Conservation (phyloP, 768 basidiomycete genomes). For the Gloeostereum incarnatum region DNA sequence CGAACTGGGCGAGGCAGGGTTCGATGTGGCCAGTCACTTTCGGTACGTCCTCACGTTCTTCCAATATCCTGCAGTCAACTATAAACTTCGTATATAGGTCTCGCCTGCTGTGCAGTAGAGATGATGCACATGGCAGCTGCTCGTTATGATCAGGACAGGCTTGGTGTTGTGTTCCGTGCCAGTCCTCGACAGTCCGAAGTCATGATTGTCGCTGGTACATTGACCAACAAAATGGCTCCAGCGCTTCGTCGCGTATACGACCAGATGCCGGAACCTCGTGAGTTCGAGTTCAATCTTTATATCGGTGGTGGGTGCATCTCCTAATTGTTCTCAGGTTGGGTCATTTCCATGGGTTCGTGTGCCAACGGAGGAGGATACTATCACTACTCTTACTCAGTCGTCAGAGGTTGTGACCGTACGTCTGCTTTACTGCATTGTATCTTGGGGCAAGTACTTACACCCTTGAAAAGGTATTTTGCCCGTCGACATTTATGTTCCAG, state of each 20-base stretch:
- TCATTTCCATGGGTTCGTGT: slow-evolving; percentile 99
- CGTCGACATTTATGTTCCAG: slow-evolving; percentile 97
- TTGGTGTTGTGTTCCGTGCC: slow-evolving; percentile 97
- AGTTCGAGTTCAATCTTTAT: slow-evolving; percentile 20
- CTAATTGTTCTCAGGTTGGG: slow-evolving; percentile 87
- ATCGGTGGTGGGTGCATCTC: too few relatives aligned
- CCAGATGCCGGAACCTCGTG: slow-evolving; percentile 97
- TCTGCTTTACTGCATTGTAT: slow-evolving; percentile 9
- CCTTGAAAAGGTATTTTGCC: slow-evolving; percentile 75
- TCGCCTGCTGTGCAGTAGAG: slow-evolving; percentile 98
- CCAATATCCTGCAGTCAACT: background rate
- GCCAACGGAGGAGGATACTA: slow-evolving; percentile 98
- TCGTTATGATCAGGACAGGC: slow-evolving; percentile 95
- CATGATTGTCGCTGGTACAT: slow-evolving; percentile 98
- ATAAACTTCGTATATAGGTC: slow-evolving; percentile 47
- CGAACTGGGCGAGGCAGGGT: slow-evolving; percentile 95
- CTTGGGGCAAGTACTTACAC: slow-evolving; percentile 8
- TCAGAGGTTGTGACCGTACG: slow-evolving; percentile 94
- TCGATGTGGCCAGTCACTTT: slow-evolving; percentile 99
- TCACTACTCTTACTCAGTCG: slow-evolving; percentile 98
- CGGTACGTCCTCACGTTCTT: slow-evolving; percentile 27
- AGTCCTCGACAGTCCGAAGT: slow-evolving; percentile 95
- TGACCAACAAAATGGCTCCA: slow-evolving; percentile 99
- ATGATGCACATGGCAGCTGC: slow-evolving; percentile 99
- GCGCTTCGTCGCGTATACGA: slow-evolving; percentile 94